Evolutionary conservation across 345 rosid species (phyloP).

Genomic region (Crucihimalaya himalaica): DNA sequence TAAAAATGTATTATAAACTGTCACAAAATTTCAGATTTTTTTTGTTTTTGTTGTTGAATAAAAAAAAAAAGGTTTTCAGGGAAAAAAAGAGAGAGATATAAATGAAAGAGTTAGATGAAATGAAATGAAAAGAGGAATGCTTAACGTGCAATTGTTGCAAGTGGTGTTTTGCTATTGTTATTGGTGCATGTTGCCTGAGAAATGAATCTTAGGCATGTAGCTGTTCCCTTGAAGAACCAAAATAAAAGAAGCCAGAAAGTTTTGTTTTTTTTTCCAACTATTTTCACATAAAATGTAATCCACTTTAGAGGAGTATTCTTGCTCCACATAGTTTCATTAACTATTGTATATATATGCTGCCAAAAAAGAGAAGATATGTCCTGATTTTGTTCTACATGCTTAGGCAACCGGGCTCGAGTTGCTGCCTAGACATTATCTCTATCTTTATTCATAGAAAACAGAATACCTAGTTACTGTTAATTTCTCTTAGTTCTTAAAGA

Average conservation of each 20-base stretch:
- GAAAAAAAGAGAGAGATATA: neutral
- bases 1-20: neutral
- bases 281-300: slow-evolving; percentile 7
- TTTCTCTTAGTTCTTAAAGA: neutral
- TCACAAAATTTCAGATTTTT: neutral
- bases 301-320: slow-evolving; percentile 32
- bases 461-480: slow-evolving; percentile 13
- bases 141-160: slow-evolving; percentile 31
- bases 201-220: slow-evolving; percentile 36
- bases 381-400: slow-evolving; percentile 36
- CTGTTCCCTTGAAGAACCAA: slow-evolving; percentile 27
- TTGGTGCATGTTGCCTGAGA: slow-evolving; percentile 35
- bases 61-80: neutral
- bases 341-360: slow-evolving; percentile 8
- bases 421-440: slow-evolving; percentile 22
- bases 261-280: slow-evolving; percentile 1
- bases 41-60: neutral
- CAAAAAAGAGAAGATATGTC: slow-evolving; percentile 27
- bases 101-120: slow-evolving; percentile 1
- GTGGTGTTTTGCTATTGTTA: slow-evolving; percentile 38
- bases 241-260: slow-evolving; percentile 9
- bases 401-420: slow-evolving; percentile 36
- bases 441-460: slow-evolving; percentile 16
- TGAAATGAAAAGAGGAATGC: neutral
- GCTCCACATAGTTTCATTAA: slow-evolving; percentile 10